phyloP scores from a whole-genome alignment of 345 rosid species.

The Punica granatum region DNA sequence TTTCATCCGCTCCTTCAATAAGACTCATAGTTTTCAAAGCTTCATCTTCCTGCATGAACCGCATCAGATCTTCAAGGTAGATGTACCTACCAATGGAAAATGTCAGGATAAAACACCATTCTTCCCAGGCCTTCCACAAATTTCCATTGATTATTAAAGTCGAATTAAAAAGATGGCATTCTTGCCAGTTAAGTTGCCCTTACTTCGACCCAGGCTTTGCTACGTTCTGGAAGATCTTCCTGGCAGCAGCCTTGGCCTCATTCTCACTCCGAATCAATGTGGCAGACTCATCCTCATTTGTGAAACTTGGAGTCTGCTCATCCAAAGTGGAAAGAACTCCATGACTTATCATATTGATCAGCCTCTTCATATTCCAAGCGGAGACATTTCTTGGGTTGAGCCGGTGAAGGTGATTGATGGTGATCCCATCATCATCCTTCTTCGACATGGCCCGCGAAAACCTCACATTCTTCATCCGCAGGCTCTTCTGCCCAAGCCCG shows the following conservation, averaged over 20 bases:
- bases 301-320: conserved; percentile 55
- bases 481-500: conserved; percentile 27
- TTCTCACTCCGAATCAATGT: conserved; percentile 56
- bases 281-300: conserved; percentile 46
- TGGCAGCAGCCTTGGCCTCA: conserved; percentile 82
- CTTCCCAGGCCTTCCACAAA: no score
- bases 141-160: no score
- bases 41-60: conserved; percentile 64
- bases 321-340: conserved; percentile 75
- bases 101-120: neutral
- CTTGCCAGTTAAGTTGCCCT: neutral
- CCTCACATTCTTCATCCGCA: conserved; percentile 37
- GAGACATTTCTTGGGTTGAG: conserved; percentile 74
- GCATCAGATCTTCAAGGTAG: conserved; percentile 54
- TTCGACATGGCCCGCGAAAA: conserved; percentile 38
- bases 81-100: conserved; percentile 43
- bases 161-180: neutral
- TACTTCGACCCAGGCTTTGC: conserved; percentile 65
- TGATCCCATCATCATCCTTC: conserved; percentile 41
- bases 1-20: conserved; percentile 52
- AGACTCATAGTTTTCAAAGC: conserved; percentile 50
- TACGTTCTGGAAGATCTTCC: conserved; percentile 70
- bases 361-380: conserved; percentile 95
- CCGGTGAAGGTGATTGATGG: conserved; percentile 65
- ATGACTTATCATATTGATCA: conserved; percentile 59